Base-by-base conservation (phyloP, 257 asterid species). In the Solanum chmielewskii region DNA sequence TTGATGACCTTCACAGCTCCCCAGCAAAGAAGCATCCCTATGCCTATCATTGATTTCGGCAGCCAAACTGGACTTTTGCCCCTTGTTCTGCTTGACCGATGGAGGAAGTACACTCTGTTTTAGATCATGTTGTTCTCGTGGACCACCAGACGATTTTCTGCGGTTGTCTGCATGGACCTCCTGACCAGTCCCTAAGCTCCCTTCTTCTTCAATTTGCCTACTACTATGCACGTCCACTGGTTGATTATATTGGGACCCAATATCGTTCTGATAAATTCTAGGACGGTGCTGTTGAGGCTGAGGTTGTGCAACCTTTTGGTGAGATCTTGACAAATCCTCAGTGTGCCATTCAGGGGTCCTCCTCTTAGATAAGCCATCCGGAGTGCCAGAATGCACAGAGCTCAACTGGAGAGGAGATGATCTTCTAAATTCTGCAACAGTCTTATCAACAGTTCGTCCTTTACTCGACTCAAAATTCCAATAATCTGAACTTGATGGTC, bases 381-480 rank as follows among this genome's bases (percentile, higher is more conserved):
- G 89, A 90, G 80, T 76, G 77, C 92, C 89, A 83, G 92, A 90
- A 45, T 83, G 78, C 83, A 86, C 89, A 59, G 91, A 87, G 87
- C 85, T 94, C 66, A 92, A 60, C 89, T 91, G 89, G 35, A 90
- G 91, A 69, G 96, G 90, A 86, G 97, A 88, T 71, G 88, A 62
- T 90, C 91, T 93, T 83, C 93, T 92, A 27, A 87, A 49, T 89
- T 93, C 96, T 20, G 91, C 87, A 62, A 87, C 73, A 86, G 86
- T 87, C 92, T 92, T 96, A 84, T 91, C 89, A 56, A 90, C 86
- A 86, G 92, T 89, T 89, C 93, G 93, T 88, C 90, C 94, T 89
- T 91, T 91, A 64, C 91, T 78, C 33, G 91, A 60, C 88, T 93
- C 97, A 84, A 95, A 90, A 90, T 92, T 94, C 95, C 96, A 86